phyloP scores from a whole-genome alignment of 1,139 yeast genomes.

The Suhomyces atakaporum region DNA sequence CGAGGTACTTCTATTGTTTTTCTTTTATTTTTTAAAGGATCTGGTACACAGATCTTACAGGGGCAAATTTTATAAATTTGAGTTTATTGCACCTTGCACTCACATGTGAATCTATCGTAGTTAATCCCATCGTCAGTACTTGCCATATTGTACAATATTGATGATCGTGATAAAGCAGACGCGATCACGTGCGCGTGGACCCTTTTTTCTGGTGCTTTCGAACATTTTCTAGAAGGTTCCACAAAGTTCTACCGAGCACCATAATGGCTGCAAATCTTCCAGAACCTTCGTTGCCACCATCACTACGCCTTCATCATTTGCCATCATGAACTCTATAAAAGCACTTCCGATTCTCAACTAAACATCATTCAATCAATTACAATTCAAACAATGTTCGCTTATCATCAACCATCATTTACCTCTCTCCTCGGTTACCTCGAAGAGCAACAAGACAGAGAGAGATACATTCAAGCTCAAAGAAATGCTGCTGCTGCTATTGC shows the following conservation, averaged over 20 bases:
- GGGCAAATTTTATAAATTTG: too few species aligned
- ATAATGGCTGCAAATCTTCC: conserved; percentile 13
- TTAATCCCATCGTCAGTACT: too few species aligned
- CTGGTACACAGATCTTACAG: too few species aligned
- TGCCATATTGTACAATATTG: too few species aligned
- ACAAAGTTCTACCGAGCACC: neutral
- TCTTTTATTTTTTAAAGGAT: too few species aligned
- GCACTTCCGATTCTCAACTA: neutral
- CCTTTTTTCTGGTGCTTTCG: neutral
- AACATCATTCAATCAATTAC: neutral
- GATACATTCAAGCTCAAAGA: conserved; percentile 15
- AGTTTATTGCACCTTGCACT: too few species aligned
- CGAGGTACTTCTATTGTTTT: too few species aligned
- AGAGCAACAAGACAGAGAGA: conserved; percentile 16
- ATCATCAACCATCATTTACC: conserved; percentile 8
- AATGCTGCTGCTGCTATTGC: conserved; percentile 8
- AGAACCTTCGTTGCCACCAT: conserved; percentile 11
- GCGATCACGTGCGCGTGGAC: too few species aligned
- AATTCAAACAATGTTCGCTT: conserved; percentile 11
- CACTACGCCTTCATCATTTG: too few species aligned
- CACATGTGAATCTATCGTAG: too few species aligned
- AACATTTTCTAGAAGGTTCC: neutral
- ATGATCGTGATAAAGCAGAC: too few species aligned
- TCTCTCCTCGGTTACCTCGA: conserved; percentile 10
- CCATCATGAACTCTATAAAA: conserved; percentile 3